phyloP scores from a whole-genome alignment of 805 yeast genomes.

The Nakazawaea molendinolei region DNA sequence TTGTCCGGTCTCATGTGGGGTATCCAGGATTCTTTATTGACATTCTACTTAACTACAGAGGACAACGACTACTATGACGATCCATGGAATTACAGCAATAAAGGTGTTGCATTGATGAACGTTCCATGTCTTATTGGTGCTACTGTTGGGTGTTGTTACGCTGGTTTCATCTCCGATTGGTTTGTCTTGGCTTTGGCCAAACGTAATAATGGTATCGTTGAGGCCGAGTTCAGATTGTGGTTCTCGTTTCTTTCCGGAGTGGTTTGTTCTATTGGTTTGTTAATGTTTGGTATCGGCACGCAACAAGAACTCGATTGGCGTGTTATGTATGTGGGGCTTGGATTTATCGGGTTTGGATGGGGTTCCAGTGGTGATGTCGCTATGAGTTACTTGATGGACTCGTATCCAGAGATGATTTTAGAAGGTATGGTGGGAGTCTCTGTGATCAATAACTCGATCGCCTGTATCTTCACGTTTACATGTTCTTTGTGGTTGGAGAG shows the following conservation, averaged over 20 bases:
- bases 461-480: conserved; percentile 60
- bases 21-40: conserved; percentile 66
- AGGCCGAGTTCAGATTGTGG: conserved; percentile 60
- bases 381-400: conserved; percentile 59
- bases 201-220: conserved; percentile 52
- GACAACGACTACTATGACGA: conserved; percentile 58
- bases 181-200: conserved; percentile 58
- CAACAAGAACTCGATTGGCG: conserved; percentile 42
- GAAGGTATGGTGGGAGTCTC: conserved; percentile 70
- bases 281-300: conserved; percentile 63
- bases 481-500: conserved; percentile 56
- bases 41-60: conserved; percentile 69
- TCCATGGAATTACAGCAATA: conserved; percentile 61
- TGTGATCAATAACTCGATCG: conserved; percentile 56
- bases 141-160: conserved; percentile 56
- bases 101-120: conserved; percentile 71
- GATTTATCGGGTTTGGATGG: conserved; percentile 61
- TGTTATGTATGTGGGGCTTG: conserved; percentile 52
- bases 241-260: conserved; percentile 49
- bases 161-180: conserved; percentile 54
- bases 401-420: conserved; percentile 62
- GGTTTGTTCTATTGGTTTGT: conserved; percentile 54
- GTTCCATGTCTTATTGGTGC: conserved; percentile 66
- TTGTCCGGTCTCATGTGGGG: conserved; percentile 76
- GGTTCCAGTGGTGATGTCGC: conserved; percentile 70